phyloP scores from a whole-genome alignment of 169 alveolate species.

The Pseudocohnilembus persalinus region DNA sequence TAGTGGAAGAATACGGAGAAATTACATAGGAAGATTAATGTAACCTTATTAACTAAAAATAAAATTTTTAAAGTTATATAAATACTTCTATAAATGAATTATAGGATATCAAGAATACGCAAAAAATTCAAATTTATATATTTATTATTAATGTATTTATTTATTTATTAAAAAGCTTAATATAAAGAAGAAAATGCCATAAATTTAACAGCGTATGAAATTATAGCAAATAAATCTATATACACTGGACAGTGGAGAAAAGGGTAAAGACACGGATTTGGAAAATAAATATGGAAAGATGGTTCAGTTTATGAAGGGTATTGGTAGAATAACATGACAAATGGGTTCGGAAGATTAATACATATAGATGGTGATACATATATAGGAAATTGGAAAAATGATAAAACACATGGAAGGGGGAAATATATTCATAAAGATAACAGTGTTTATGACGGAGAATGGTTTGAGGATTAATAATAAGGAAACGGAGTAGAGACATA shows the following conservation, averaged over 20 bases:
- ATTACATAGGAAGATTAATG: no score
- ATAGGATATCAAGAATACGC: no score
- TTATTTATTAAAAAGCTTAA: no score
- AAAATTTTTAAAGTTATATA: no score
- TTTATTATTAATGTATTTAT: no score
- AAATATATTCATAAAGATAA: conserved; percentile 52
- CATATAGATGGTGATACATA: conserved; percentile 62
- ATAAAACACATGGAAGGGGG: conserved; percentile 66
- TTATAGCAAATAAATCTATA: neutral
- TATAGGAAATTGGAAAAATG: conserved; percentile 62
- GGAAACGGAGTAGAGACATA: conserved; percentile 35
- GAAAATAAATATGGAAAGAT: conserved; percentile 5
- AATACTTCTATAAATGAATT: no score
- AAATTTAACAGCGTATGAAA: neutral
- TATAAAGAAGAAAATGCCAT: no score
- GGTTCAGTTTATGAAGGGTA: conserved; percentile 67
- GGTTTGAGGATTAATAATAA: conserved; percentile 15
- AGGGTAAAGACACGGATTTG: neutral
- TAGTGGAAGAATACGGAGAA: no score
- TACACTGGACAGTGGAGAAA: neutral
- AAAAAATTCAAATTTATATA: no score
- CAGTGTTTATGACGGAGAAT: conserved; percentile 55
- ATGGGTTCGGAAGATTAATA: conserved; percentile 61
- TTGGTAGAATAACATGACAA: conserved; percentile 60
- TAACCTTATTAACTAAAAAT: no score